These are phyloP conservation scores for Podospora pseudocomata DNA, from an alignment of 495 filamentous ascomycete species.

Conservation along the genomic window DNA sequence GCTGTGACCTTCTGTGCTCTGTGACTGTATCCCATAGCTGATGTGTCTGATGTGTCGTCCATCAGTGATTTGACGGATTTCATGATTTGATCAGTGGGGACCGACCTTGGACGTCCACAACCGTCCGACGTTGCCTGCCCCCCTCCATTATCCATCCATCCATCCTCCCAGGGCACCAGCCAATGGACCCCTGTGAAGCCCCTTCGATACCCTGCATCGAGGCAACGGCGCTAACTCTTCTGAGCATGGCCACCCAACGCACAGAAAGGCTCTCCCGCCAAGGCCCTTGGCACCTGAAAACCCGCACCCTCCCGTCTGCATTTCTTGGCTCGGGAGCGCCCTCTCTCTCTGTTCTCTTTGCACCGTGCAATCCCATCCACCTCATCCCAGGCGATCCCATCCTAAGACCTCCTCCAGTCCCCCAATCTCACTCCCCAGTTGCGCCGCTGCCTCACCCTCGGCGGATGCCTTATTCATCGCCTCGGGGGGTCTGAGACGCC, in stretches of 20 bases:
- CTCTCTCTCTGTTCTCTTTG: not conserved
- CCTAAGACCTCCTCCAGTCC: not conserved
- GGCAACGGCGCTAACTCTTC: not conserved
- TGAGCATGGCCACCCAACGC: not conserved
- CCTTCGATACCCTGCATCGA: not conserved
- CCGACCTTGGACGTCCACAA: not conserved
- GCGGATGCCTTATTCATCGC: conserved; percentile 17
- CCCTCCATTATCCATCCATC: not conserved
- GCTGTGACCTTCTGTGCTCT: not conserved
- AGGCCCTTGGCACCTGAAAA: conserved; percentile 3
- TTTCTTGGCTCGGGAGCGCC: conserved; percentile 3
- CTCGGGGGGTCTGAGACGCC: conserved; percentile 9
- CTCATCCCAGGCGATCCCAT: not conserved
- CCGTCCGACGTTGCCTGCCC: not conserved
- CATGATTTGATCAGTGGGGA: not conserved
- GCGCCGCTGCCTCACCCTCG: conserved; percentile 1
- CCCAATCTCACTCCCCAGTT: not conserved
- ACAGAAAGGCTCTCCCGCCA: conserved; percentile 2
- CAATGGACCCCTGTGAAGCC: not conserved
- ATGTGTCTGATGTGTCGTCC: not conserved
- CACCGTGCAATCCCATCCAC: not conserved
- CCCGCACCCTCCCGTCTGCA: conserved; percentile 5
- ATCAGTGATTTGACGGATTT: not conserved
- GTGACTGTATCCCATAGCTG: not conserved
- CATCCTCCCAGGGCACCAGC: not conserved